phyloP scores from a whole-genome alignment of 331 rosid species.

The Malus hybrid region DNA sequence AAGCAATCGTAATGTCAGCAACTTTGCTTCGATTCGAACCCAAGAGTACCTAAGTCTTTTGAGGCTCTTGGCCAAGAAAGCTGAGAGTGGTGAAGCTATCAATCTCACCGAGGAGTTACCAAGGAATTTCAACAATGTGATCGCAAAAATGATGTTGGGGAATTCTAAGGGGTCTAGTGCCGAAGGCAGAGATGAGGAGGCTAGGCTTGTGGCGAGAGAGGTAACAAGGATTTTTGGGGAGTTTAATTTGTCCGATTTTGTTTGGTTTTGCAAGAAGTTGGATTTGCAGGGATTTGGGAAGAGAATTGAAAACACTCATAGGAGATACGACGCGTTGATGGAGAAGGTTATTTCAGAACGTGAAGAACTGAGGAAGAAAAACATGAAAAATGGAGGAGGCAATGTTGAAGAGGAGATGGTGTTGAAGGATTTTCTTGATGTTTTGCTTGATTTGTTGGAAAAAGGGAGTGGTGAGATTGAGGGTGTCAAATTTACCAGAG shows the following conservation, averaged over 20 bases:
- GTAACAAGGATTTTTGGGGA: constrained; percentile 34
- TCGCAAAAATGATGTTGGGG: constrained; percentile 35
- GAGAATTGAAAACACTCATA: constrained; percentile 23
- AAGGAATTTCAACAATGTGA: constrained; percentile 31
- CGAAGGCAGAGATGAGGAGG: constrained; percentile 26
- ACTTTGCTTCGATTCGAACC: constrained; percentile 17
- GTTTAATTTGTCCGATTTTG: constrained; percentile 29
- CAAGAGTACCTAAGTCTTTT: constrained; percentile 18
- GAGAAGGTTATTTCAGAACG: constrained; percentile 41
- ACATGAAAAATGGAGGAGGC: background rate
- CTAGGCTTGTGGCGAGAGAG: constrained; percentile 24
- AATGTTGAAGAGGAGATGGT: background rate
- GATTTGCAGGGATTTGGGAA: constrained; percentile 46
- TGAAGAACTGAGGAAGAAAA: constrained; percentile 12
- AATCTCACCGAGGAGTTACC: constrained; percentile 40
- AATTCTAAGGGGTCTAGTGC: background rate
- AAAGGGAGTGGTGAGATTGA: constrained; percentile 7
- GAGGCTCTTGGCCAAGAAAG: constrained; percentile 6
- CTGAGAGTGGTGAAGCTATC: constrained; percentile 8
- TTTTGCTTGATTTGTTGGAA: constrained; percentile 33
- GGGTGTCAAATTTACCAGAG: constrained; percentile 13
- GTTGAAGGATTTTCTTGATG: constrained; percentile 31
- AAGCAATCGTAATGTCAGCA: constrained; percentile 22
- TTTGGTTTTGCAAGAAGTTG: constrained; percentile 35
- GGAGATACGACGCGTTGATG: constrained; percentile 28